Percentiles rank a stretch among this genome's conserved stretches.
Conservation (phyloP, 148 eudicot species). For the Oxyria digyna region DNA sequence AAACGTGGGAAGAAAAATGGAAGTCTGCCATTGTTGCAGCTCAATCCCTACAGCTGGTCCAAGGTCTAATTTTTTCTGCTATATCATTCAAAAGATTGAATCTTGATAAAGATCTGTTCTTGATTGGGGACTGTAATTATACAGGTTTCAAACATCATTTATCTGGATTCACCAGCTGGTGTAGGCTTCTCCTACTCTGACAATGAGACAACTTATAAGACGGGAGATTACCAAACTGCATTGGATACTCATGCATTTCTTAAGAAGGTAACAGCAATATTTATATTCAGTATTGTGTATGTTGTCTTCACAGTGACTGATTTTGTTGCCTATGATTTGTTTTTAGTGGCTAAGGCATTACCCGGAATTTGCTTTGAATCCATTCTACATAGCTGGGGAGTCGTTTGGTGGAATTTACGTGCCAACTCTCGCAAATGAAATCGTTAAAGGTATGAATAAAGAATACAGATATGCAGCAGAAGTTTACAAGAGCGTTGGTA, state of each 20-base stretch:
- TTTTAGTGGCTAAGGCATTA: constrained; percentile 33
- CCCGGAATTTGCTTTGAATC: constrained; percentile 27
- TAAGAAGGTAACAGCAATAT: constrained; percentile 15
- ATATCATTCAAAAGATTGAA: not conserved
- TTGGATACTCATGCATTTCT: constrained; percentile 23
- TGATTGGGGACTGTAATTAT: not conserved
- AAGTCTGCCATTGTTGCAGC: constrained; percentile 27
- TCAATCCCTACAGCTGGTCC: constrained; percentile 42
- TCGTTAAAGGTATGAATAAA: constrained; percentile 27
- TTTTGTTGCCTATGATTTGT: not conserved
- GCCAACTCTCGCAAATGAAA: constrained; percentile 41
- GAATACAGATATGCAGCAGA: not conserved
- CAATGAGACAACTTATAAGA: constrained; percentile 17
- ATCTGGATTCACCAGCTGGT: constrained; percentile 34
- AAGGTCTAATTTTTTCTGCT: constrained; percentile 19
- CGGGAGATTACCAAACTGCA: constrained; percentile 29
- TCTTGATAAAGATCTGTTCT: not conserved
- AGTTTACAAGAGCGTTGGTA: not conserved
- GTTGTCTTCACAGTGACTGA: not conserved
- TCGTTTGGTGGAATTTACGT: constrained; percentile 49
- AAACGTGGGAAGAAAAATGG: constrained; percentile 23
- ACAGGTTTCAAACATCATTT: constrained; percentile 33
- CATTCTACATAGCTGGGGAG: constrained; percentile 43
- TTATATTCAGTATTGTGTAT: not conserved
- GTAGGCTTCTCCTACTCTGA: constrained; percentile 23